phyloP scores from a whole-genome alignment of 2,329 filamentous ascomycete genomes.

The Epicoccum nigrum region DNA sequence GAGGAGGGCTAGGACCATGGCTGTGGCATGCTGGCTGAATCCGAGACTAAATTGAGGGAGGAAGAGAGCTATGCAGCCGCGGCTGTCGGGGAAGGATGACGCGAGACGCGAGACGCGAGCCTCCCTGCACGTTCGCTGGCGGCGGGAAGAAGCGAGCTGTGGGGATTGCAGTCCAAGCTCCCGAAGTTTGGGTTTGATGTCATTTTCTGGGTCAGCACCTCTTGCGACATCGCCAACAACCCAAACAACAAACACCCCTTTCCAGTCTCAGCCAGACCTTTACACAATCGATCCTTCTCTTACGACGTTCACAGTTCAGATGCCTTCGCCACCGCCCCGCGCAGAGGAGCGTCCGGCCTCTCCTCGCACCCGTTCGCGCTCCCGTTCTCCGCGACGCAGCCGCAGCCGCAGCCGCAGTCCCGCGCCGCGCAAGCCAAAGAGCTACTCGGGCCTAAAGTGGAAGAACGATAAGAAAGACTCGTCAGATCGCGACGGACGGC shows the following conservation, averaged over 20 bases:
- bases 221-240: background rate
- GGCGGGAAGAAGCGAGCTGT: constrained; percentile 23
- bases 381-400: constrained; percentile 30
- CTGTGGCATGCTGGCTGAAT: background rate
- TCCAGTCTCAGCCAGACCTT: background rate
- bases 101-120: too few species aligned
- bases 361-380: constrained; percentile 29
- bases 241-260: too few species aligned
- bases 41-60: background rate
- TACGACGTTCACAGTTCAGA: background rate
- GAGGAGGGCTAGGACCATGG: constrained; percentile 28
- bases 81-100: constrained; percentile 11
- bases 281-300: background rate
- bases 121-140: constrained; percentile 4
- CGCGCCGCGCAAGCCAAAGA: constrained; percentile 40
- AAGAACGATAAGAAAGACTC: constrained; percentile 52
- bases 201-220: constrained; percentile 1
- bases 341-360: constrained; percentile 3
- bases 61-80: background rate
- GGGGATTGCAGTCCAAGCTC: constrained; percentile 15
- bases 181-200: constrained; percentile 15
- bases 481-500: constrained; percentile 44
- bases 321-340: constrained; percentile 27
- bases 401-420: constrained; percentile 28
- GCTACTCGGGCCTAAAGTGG: constrained; percentile 63